These are phyloP conservation scores for Aegilops longissima DNA, from an alignment of 176 grass and related monocot genomes.

Conservation along the genomic window DNA sequence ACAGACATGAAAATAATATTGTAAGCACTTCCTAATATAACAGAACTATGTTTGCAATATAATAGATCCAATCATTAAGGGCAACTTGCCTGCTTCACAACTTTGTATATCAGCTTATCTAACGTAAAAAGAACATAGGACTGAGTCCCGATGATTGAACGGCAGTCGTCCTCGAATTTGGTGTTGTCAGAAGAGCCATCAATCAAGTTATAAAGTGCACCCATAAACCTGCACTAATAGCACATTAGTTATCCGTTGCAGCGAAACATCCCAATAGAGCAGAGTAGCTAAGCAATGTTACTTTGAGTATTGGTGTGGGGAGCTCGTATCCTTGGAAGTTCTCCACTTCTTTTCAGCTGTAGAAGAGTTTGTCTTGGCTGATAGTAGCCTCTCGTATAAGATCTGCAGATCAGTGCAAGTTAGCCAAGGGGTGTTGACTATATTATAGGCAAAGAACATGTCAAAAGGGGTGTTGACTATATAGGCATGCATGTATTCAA, in stretches of 20 bases:
- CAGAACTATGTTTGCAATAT: background rate
- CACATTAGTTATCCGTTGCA: background rate
- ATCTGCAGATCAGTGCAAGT: slow-evolving; percentile 48
- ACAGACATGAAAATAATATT: slow-evolving; percentile 15
- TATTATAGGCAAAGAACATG: background rate
- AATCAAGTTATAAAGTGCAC: slow-evolving; percentile 55
- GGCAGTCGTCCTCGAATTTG: slow-evolving; percentile 79
- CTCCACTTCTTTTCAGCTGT: slow-evolving; percentile 63
- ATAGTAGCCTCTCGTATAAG: slow-evolving; percentile 70
- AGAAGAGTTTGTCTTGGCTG: slow-evolving; percentile 64
- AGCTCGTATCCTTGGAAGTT: slow-evolving; percentile 45
- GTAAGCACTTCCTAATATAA: background rate
- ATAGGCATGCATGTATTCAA: slow-evolving; percentile 1
- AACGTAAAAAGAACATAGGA: slow-evolving; percentile 74
- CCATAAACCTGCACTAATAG: slow-evolving; percentile 50
- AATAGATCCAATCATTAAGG: background rate
- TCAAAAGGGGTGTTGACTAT: background rate
- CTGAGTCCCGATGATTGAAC: slow-evolving; percentile 49
- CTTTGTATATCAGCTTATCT: slow-evolving; percentile 77
- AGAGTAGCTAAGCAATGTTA: slow-evolving; percentile 22
- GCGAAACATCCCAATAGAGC: slow-evolving; percentile 4
- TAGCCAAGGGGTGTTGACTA: slow-evolving; percentile 1
- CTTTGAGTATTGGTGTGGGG: slow-evolving; percentile 56
- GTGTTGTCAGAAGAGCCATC: slow-evolving; percentile 68
- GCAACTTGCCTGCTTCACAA: slow-evolving; percentile 57